Conservation (phyloP, 306 rosid genomes). For the Betula pendula region DNA sequence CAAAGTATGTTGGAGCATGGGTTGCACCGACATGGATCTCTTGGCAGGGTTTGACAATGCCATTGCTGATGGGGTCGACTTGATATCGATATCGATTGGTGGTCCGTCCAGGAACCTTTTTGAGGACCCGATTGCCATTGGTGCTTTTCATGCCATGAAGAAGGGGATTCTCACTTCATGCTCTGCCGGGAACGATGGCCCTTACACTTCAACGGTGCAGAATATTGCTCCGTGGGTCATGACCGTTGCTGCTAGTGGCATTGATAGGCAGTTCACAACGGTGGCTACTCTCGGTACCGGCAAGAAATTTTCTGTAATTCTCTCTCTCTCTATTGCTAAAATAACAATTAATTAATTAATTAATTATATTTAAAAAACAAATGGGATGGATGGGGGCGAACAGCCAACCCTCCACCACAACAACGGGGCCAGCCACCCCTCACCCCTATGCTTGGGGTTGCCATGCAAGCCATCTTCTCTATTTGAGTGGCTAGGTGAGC, state of each 20-base stretch:
- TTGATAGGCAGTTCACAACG: constrained; percentile 59
- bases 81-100: constrained; percentile 65
- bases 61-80: constrained; percentile 79
- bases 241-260: constrained; percentile 66
- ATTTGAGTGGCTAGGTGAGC: too few relatives aligned
- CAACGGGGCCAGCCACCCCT: too few relatives aligned
- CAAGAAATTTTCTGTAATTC: constrained; percentile 42
- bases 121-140: constrained; percentile 66
- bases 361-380: too few relatives aligned
- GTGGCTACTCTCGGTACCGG: constrained; percentile 48
- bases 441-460: too few relatives aligned
- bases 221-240: constrained; percentile 80
- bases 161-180: constrained; percentile 66
- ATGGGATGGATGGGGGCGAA: too few relatives aligned
- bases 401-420: too few relatives aligned
- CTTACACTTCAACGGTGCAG: constrained; percentile 41
- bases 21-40: constrained; percentile 70
- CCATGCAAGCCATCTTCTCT: too few relatives aligned
- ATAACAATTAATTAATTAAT: too few relatives aligned
- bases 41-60: constrained; percentile 81
- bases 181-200: constrained; percentile 73
- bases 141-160: constrained; percentile 70
- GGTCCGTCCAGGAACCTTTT: constrained; percentile 40
- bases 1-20: constrained; percentile 72
- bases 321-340: too few relatives aligned